Conservation (phyloP, 306 rosid species). For the Arachis stenosperma region DNA sequence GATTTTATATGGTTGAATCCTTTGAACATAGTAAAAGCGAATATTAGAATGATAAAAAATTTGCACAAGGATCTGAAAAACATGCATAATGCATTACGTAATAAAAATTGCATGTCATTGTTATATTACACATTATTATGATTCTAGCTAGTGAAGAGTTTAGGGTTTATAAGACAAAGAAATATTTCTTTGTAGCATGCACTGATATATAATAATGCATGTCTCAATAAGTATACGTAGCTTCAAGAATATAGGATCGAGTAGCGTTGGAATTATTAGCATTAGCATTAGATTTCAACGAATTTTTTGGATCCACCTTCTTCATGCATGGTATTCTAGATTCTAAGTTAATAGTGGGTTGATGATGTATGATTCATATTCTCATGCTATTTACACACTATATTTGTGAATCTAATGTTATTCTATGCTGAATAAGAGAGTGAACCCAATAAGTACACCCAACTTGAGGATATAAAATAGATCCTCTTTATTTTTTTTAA, state of each 20-base stretch:
- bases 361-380: too few species aligned
- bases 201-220: too few species aligned
- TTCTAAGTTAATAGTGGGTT: conserved; percentile 4
- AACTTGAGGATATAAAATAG: too few species aligned
- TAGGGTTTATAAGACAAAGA: too few species aligned
- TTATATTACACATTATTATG: neutral
- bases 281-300: conserved; percentile 33
- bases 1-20: neutral
- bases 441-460: too few species aligned
- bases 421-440: too few species aligned
- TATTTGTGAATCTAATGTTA: too few species aligned
- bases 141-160: too few species aligned
- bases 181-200: neutral
- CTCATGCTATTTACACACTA: too few species aligned
- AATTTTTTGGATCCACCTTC: conserved; percentile 43
- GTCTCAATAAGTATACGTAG: neutral
- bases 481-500: too few species aligned
- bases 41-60: neutral
- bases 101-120: neutral
- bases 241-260: conserved; percentile 35
- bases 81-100: conserved; percentile 7
- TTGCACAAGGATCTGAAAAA: conserved; percentile 1
- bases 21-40: neutral
- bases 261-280: conserved; percentile 6
- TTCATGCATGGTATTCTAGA: neutral